Evolutionary conservation across 1,139 yeast genomes (phyloP).

Genomic region (Yamadazyma triangularis): DNA sequence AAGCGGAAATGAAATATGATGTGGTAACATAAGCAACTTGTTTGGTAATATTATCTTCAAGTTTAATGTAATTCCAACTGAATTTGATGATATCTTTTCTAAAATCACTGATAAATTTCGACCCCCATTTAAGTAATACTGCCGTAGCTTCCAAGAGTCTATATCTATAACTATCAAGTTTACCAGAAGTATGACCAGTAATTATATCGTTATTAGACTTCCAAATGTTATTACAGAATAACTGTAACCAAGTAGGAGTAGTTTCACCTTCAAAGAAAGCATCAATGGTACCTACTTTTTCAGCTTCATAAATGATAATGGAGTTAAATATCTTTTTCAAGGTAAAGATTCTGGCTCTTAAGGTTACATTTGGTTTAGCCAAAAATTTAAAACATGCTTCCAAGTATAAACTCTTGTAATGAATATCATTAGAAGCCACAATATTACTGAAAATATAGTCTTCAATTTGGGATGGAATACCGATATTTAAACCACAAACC

Average conservation of each 20-base stretch:
- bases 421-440: conserved; percentile 47
- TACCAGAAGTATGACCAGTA: conserved; percentile 60
- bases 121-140: conserved; percentile 64
- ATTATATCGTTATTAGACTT: conserved; percentile 51
- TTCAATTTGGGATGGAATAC: conserved; percentile 46
- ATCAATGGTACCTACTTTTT: conserved; percentile 44
- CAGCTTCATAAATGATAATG: conserved; percentile 60
- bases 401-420: conserved; percentile 48
- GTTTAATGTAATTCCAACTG: conserved; percentile 88
- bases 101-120: conserved; percentile 55
- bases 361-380: conserved; percentile 34
- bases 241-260: conserved; percentile 57
- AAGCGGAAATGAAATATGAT: conserved; percentile 79
- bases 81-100: conserved; percentile 88
- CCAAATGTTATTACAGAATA: conserved; percentile 70
- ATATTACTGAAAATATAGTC: conserved; percentile 55
- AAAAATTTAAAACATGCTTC: conserved; percentile 47
- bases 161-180: conserved; percentile 69
- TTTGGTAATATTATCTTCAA: conserved; percentile 86
- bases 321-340: conserved; percentile 65
- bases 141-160: conserved; percentile 83
- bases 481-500: conserved; percentile 41
- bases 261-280: conserved; percentile 36
- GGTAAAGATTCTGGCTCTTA: conserved; percentile 59
- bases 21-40: conserved; percentile 92